Conservation (phyloP, 2,329 filamentous ascomycete species). For the Fusarium sp. region DNA sequence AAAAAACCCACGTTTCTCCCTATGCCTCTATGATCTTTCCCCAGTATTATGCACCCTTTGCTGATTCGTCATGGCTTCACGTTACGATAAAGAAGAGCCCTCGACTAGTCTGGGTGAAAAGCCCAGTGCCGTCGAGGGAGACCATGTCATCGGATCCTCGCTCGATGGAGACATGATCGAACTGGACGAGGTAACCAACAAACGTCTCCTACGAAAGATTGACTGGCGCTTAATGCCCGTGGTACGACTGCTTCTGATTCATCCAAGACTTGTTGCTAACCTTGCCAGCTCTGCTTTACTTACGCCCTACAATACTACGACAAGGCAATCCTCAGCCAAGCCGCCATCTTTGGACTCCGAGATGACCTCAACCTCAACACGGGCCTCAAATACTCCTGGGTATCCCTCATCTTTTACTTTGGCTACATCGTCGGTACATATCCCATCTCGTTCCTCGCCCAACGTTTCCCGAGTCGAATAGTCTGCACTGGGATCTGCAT, state of each 20-base stretch:
- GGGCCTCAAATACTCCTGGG: constrained; percentile 47
- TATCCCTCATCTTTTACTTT: constrained; percentile 50
- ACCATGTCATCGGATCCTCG: neutral
- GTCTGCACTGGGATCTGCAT: constrained; percentile 47
- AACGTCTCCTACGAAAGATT: constrained; percentile 31
- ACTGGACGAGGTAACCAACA: constrained; percentile 25
- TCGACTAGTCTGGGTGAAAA: neutral
- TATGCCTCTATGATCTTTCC: neutral
- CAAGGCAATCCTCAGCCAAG: constrained; percentile 42
- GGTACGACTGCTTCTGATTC: constrained; percentile 12
- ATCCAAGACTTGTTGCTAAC: neutral
- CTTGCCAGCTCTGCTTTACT: constrained; percentile 43
- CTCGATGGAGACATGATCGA: neutral
- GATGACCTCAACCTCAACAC: constrained; percentile 44
- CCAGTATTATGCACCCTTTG: neutral
- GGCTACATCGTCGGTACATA: constrained; percentile 49
- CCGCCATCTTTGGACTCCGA: constrained; percentile 48
- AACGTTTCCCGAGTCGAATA: constrained; percentile 43
- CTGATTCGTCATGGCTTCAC: neutral
- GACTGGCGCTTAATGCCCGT: constrained; percentile 43
- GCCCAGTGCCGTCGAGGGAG: neutral
- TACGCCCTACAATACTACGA: constrained; percentile 51
- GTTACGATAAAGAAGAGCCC: neutral
- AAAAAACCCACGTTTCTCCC: neutral
- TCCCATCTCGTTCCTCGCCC: constrained; percentile 47